Percentiles rank a stretch among this genome's conserved stretches.
Conservation (phyloP, 495 filamentous ascomycete species). For the Penicillium bialowiezense region DNA sequence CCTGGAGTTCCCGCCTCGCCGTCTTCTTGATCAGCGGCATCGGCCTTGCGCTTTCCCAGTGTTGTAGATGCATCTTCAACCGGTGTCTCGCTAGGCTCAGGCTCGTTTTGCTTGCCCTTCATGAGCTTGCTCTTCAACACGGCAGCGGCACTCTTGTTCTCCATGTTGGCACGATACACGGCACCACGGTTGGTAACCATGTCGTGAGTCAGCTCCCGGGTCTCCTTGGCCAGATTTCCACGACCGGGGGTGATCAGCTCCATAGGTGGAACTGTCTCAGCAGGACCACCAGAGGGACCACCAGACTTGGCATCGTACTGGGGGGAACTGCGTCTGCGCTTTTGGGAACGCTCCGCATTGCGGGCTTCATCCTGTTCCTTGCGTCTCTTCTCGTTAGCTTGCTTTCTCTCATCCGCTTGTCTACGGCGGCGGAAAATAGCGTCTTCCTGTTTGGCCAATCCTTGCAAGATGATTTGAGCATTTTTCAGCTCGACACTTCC, state of each 20-base stretch:
- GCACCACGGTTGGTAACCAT: slow-evolving; percentile 79
- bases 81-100: slow-evolving; percentile 9
- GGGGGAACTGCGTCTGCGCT: slow-evolving; percentile 46
- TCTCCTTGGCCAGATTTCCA: slow-evolving; percentile 59
- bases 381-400: slow-evolving; percentile 72
- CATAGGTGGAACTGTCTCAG: slow-evolving; percentile 39
- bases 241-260: slow-evolving; percentile 59
- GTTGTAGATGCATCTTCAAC: slow-evolving; percentile 28
- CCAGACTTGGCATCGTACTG: slow-evolving; percentile 32
- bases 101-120: slow-evolving; percentile 32
- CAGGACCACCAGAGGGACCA: slow-evolving; percentile 31
- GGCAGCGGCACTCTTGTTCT: slow-evolving; percentile 93
- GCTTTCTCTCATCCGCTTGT: slow-evolving; percentile 76
- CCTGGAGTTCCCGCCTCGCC: slow-evolving; percentile 56
- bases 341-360: slow-evolving; percentile 45
- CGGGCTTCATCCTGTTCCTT: slow-evolving; percentile 63
- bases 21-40: slow-evolving; percentile 59
- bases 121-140: slow-evolving; percentile 80
- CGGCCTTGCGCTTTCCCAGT: slow-evolving; percentile 61
- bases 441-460: slow-evolving; percentile 91
- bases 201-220: slow-evolving; percentile 71
- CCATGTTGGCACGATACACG: slow-evolving; percentile 73
- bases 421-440: slow-evolving; percentile 85
- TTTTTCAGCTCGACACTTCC: slow-evolving; percentile 83
- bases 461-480: slow-evolving; percentile 84